Evolutionary conservation across 768 basidiomycete species (phyloP), one percentile per base, ranked within the genome.

Genomic region (Cyclocybe aegerita): DNA sequence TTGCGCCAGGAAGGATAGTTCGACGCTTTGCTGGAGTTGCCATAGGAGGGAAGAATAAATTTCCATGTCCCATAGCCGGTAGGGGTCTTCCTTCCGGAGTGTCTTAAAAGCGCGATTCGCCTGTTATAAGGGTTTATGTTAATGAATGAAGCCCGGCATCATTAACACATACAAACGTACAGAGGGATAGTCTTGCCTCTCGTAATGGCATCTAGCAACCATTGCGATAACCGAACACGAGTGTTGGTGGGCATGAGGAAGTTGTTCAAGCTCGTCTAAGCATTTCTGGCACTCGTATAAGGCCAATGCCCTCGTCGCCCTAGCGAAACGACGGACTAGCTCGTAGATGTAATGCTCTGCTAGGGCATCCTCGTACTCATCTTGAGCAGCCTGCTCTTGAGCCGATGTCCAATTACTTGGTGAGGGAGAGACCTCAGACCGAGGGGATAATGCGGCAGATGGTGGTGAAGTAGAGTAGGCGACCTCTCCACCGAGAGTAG

Each of bases 31-130:
- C 63, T 90, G 88, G 43, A 97, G 73, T 69, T 98, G 96, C 96
- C 96, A 99, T 39, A 98, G 74, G 33, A 96, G 79, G 23, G 97
- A 97, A 40, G 95, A 97, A 70, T 93, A 97, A 37, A 94, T 83
- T 70, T 98, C 95, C 91, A 97, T 94, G 66, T 93, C 90, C 75
- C 82, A 82, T 50, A 95, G 67, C 16, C 91, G 83, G 74, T 92
- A 89, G n/a, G 95, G 95, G 56, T 98, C 89, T 53, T 90, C 72
- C n/a, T 74, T 74, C 38, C 94, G 81, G 44, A 92, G 82, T 12
- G 84, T 80, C 57, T 82, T 81, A 75, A 95, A 98, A 15, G 90
- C 90, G 61, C 92, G 83, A 64, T 93, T 90, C 35, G 96, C 91
- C 95, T 97, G 60, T 34, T 54, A 53, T 44, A 40, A 31, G 51